Evolutionary conservation across 2,329 filamentous ascomycete genomes (phyloP).

Genomic region (Monosporascus sp.): DNA sequence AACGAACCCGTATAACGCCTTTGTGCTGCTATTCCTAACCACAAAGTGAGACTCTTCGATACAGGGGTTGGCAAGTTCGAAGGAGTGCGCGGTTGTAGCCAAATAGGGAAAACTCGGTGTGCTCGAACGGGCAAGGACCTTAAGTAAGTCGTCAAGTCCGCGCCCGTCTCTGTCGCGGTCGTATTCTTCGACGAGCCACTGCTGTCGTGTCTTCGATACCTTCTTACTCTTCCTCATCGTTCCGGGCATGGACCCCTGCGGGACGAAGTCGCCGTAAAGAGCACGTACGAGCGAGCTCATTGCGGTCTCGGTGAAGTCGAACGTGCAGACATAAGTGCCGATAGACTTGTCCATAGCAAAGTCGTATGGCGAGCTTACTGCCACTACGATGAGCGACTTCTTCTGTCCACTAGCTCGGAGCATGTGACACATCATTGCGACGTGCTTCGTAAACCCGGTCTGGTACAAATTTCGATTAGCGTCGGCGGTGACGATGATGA

Average conservation of each 20-base stretch:
- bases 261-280: slow-evolving; percentile 68
- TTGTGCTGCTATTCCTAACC: slow-evolving; percentile 88
- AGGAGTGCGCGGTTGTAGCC: slow-evolving; percentile 66
- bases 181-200: slow-evolving; percentile 91
- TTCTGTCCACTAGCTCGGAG: slow-evolving; percentile 71
- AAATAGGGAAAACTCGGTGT: slow-evolving; percentile 66
- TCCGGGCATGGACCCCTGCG: slow-evolving; percentile 58
- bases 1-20: slow-evolving; percentile 86
- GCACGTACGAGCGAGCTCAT: slow-evolving; percentile 79
- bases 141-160: slow-evolving; percentile 71
- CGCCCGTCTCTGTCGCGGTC: slow-evolving; percentile 70
- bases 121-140: slow-evolving; percentile 61
- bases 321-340: slow-evolving; percentile 90
- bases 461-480: slow-evolving; percentile 93
- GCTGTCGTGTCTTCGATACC: slow-evolving; percentile 80
- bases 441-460: slow-evolving; percentile 90
- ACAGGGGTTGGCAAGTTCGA: slow-evolving; percentile 65
- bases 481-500: slow-evolving; percentile 89
- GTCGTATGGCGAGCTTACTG: slow-evolving; percentile 93
- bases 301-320: slow-evolving; percentile 92
- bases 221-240: slow-evolving; percentile 85
- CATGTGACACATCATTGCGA: slow-evolving; percentile 91
- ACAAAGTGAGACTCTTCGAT: slow-evolving; percentile 84
- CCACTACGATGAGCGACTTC: slow-evolving; percentile 85
- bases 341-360: slow-evolving; percentile 91